These are phyloP conservation scores for Metarhizium robertsii DNA, from an alignment of 2,329 filamentous ascomycete genomes.

Conservation along the genomic window DNA sequence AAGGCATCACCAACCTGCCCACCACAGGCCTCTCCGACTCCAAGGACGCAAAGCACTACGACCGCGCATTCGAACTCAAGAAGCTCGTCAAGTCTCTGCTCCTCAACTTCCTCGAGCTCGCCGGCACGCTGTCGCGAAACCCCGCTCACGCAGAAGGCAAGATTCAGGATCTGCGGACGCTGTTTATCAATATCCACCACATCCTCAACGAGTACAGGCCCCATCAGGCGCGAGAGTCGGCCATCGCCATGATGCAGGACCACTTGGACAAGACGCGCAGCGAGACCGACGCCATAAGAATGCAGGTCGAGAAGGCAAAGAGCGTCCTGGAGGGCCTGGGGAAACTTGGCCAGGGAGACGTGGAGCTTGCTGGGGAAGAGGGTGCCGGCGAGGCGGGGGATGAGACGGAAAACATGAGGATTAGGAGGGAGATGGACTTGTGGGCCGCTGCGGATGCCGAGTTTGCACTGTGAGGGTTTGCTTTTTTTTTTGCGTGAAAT, in stretches of 20 bases:
- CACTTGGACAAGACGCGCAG: slow-evolving; percentile 62
- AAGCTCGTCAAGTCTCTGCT: slow-evolving; percentile 75
- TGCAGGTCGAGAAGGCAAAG: slow-evolving; percentile 63
- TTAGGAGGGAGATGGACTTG: slow-evolving; percentile 22
- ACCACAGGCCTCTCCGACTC: slow-evolving; percentile 29
- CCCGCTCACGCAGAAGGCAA: slow-evolving; percentile 54
- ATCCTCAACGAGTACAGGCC: slow-evolving; percentile 90
- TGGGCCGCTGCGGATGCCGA: slow-evolving; percentile 34
- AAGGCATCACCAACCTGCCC: slow-evolving; percentile 59
- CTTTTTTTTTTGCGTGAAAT: neutral
- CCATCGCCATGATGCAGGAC: slow-evolving; percentile 82
- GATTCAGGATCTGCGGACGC: slow-evolving; percentile 65
- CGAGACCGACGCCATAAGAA: slow-evolving; percentile 62
- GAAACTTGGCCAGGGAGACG: slow-evolving; percentile 15
- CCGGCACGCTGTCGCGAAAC: slow-evolving; percentile 36
- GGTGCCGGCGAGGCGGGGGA: slow-evolving; percentile 7
- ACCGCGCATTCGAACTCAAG: slow-evolving; percentile 61
- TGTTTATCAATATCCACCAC: slow-evolving; percentile 88
- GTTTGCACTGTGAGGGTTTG: slow-evolving; percentile 20
- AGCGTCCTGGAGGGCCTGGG: slow-evolving; percentile 62
- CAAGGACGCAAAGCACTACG: slow-evolving; percentile 45
- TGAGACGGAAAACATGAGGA: slow-evolving; percentile 10
- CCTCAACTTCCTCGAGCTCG: slow-evolving; percentile 79
- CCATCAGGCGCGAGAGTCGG: slow-evolving; percentile 80
- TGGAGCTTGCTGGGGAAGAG: neutral